phyloP scores from a whole-genome alignment of 305 asterid genomes.

The Lippia alba region DNA sequence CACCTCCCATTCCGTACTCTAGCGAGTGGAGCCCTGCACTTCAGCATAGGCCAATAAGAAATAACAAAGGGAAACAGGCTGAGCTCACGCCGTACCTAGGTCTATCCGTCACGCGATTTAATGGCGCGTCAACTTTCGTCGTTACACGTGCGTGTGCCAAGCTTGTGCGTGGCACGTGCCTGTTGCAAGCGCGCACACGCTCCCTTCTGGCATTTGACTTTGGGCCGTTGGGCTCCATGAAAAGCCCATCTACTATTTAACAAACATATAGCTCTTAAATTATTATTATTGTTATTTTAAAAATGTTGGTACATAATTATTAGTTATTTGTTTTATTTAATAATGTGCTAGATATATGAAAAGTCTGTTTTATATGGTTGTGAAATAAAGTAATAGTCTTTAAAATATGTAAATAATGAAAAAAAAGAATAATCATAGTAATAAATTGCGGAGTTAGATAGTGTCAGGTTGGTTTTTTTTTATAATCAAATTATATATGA shows the following conservation, averaged over 20 bases:
- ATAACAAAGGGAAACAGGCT: conserved; percentile 26
- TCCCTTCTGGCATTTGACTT: conserved; percentile 36
- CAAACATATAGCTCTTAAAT: background rate
- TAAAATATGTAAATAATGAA: too few relatives aligned
- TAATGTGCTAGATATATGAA: background rate
- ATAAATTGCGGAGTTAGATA: too few relatives aligned
- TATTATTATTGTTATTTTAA: background rate
- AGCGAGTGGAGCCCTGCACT: conserved; percentile 1
- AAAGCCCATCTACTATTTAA: conserved; percentile 7
- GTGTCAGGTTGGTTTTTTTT: too few relatives aligned
- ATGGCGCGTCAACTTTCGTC: background rate
- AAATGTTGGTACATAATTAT: background rate
- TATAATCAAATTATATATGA: too few relatives aligned
- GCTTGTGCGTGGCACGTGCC: conserved; percentile 50
- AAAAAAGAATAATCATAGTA: too few relatives aligned
- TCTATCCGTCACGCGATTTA: conserved; percentile 33
- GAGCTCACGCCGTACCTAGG: conserved; percentile 37
- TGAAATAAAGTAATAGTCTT: background rate
- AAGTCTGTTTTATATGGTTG: background rate
- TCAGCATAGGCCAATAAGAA: background rate
- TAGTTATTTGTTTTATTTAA: background rate
- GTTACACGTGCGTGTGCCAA: conserved; percentile 41
- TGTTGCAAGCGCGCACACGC: conserved; percentile 37
- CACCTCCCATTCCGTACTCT: background rate
- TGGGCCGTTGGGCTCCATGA: conserved; percentile 9